Evolutionary conservation across 1,139 yeast genomes (phyloP).

Genomic region (Debaryomyces coudertii): DNA sequence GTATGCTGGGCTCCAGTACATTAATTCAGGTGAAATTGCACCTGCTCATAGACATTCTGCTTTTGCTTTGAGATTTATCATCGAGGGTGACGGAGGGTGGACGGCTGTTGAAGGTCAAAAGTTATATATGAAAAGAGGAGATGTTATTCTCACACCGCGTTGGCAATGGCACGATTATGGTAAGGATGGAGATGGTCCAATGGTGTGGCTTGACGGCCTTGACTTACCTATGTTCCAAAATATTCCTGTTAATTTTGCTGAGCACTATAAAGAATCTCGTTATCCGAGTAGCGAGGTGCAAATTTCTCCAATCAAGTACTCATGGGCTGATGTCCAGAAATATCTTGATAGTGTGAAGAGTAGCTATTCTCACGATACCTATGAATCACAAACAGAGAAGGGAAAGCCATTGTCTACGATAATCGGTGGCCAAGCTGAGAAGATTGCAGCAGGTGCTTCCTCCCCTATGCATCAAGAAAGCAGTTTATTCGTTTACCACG

Average conservation of each 20-base stretch:
- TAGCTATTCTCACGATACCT: not conserved
- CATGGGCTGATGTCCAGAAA: not conserved
- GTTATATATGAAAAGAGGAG: not conserved
- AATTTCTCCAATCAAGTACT: not conserved
- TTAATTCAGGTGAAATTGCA: not conserved
- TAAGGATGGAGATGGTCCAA: not conserved
- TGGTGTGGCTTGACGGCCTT: not conserved
- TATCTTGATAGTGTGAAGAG: not conserved
- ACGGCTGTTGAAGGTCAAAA: not conserved
- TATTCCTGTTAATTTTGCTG: not conserved
- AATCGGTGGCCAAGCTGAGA: not conserved
- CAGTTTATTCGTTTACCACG: not conserved
- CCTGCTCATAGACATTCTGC: not conserved
- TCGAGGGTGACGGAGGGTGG: not conserved
- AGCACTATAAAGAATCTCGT: not conserved
- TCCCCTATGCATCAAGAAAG: not conserved
- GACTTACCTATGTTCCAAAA: not conserved
- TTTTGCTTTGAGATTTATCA: not conserved
- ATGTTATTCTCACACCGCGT: not conserved
- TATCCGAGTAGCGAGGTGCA: not conserved
- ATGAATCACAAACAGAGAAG: not conserved
- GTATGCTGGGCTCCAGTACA: not conserved
- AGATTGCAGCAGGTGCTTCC: not conserved
- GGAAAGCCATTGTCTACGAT: not conserved
- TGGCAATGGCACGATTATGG: not conserved